Percentiles rank a stretch among this genome's conserved stretches.
Evolutionary conservation across 1,284 basidiomycete genomes (phyloP).

Genomic region (Pseudozyma sp.): DNA sequence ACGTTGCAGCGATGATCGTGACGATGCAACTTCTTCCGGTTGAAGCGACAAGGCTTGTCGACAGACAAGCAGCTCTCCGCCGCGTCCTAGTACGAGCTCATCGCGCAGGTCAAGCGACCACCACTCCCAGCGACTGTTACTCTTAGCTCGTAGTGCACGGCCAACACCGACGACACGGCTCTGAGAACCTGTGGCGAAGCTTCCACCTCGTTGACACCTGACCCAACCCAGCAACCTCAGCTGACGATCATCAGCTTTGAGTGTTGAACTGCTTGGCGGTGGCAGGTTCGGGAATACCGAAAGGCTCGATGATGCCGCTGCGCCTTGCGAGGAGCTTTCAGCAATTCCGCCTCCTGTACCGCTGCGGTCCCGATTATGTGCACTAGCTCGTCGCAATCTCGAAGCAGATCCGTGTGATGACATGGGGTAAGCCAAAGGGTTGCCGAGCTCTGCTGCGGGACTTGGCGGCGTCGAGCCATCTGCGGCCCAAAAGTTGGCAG

Average conservation of each 20-base stretch:
- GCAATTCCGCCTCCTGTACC: not conserved
- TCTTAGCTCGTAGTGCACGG: conserved; percentile 21
- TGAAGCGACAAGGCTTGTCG: conserved; percentile 27
- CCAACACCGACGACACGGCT: conserved; percentile 23
- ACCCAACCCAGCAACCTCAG: conserved; percentile 48
- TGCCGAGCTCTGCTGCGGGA: conserved; percentile 35
- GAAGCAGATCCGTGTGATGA: conserved; percentile 47
- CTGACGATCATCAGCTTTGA: conserved; percentile 34
- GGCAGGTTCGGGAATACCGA: conserved; percentile 27
- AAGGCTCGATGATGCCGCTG: conserved; percentile 26
- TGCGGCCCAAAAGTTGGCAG: conserved; percentile 36
- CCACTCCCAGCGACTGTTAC: conserved; percentile 39
- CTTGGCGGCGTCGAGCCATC: conserved; percentile 47
- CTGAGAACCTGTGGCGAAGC: conserved; percentile 12
- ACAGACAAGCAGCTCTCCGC: conserved; percentile 38
- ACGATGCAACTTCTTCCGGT: not conserved
- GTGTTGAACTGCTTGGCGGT: conserved; percentile 25
- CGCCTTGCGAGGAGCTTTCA: conserved; percentile 13
- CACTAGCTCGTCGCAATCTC: conserved; percentile 36
- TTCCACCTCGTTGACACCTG: conserved; percentile 36
- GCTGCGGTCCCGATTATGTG: conserved; percentile 40
- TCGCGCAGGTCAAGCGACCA: conserved; percentile 44
- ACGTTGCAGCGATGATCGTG: conserved; percentile 15
- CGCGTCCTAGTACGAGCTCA: conserved; percentile 41
- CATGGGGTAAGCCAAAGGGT: conserved; percentile 44